Conservation (phyloP, 2,329 filamentous ascomycete species). For the Cercospora sp. region DNA sequence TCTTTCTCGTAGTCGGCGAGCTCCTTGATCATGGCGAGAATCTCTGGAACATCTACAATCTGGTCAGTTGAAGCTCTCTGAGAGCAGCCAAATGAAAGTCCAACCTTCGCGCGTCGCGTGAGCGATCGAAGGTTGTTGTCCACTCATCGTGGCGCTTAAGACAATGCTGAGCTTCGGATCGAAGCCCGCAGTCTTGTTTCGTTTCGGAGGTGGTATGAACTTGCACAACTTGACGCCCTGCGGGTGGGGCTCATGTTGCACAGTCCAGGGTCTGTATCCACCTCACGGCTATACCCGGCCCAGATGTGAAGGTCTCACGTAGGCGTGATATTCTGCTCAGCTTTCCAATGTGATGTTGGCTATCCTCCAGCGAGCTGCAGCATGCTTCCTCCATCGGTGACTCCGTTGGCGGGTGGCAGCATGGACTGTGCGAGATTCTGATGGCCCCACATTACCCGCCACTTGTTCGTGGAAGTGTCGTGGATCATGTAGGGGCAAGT, state of each 20-base stretch:
- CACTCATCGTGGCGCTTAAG: not conserved
- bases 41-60: conserved; percentile 70
- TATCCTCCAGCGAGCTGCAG: not conserved
- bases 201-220: not conserved
- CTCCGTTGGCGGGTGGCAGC: not conserved
- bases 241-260: not conserved
- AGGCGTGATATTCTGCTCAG: not conserved
- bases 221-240: conserved; percentile 44
- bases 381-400: not conserved
- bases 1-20: conserved; percentile 87
- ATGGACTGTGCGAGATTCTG: conserved; percentile 3
- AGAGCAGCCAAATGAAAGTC: not conserved
- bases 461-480: not conserved
- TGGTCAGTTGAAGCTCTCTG: conserved; percentile 1
- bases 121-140: conserved; percentile 46
- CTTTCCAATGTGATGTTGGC: not conserved
- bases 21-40: conserved; percentile 78
- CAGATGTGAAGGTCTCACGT: not conserved
- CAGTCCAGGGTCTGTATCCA: conserved; percentile 3
- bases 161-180: not conserved
- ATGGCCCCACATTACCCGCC: conserved; percentile 9
- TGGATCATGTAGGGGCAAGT: conserved; percentile 11
- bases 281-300: not conserved
- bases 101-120: conserved; percentile 57
- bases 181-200: not conserved